Evolutionary conservation across 2,329 filamentous ascomycete species (phyloP), one percentile per base, ranked within the genome.

Genomic region (Xylariales sp.): DNA sequence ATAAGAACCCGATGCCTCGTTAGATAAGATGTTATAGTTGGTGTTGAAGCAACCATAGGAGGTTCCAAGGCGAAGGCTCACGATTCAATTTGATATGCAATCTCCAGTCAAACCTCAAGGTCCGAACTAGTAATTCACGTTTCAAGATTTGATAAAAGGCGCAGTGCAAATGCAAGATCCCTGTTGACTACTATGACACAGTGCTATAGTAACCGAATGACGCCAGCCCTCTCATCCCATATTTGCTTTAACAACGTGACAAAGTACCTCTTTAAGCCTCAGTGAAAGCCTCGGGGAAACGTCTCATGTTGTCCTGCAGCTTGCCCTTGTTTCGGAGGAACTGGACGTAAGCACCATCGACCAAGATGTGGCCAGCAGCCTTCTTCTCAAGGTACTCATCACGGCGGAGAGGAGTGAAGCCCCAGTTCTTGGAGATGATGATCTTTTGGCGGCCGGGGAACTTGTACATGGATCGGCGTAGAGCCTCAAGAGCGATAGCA

Each of bases 391-490:
- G 87, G 88, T 98, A 99, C 85, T 99, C 96, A 78, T 98, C 96
- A 79, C 96, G 94, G 81, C 93, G 92, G 80, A 99, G 93, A 82
- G 94, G 94, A 73, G 96, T 99, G 93, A 99, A 99, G 78, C 96
- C 96, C 96, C 96, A 99, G 91, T 99, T 99, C 94, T 98, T 99
- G 89, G 93, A 97, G 87, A 98, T 91, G 81, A 99, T 97, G 88
- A 99, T 98, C 94, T 99, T 99, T 90, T 99, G 96, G 87, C 96
- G 95, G 85, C 96, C 96, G 77, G 96, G 96, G 93, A 99, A 99
- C 92, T 98, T 99, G 93, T 98, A 97, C 91, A 97, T 96, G 76
- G 94, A 97, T 84, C 96, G 94, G 83, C 97, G 95, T 83, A 99
- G 93, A 82, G 96, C 96, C 91, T 99, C 96, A 80, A 99, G 94